These are phyloP conservation scores for Streptanthus diversifolius DNA, from an alignment of 345 rosid genomes.

Conservation along the genomic window DNA sequence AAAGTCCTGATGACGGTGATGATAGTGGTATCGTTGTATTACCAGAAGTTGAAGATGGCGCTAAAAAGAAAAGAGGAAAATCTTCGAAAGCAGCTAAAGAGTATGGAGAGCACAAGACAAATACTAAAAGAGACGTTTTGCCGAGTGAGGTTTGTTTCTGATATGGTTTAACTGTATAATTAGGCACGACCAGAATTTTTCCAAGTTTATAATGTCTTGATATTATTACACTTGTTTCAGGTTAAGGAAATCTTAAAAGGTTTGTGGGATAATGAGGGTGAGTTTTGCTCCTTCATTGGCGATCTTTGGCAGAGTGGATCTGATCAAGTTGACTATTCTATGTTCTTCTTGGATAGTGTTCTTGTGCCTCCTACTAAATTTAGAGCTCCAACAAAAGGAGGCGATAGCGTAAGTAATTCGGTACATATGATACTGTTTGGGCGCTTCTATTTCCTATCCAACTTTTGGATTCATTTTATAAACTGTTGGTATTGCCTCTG, in stretches of 20 bases:
- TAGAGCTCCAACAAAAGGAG: constrained; percentile 81
- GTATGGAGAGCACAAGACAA: constrained; percentile 37
- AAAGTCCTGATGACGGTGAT: constrained; percentile 35
- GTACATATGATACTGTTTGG: background rate
- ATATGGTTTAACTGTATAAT: background rate
- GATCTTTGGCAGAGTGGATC: constrained; percentile 65
- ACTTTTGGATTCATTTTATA: background rate
- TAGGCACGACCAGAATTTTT: background rate
- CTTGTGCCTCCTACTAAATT: constrained; percentile 89
- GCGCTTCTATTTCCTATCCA: background rate
- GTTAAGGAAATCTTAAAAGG: constrained; percentile 52
- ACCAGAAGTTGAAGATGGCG: constrained; percentile 30
- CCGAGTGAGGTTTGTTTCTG: constrained; percentile 64
- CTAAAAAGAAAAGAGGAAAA: constrained; percentile 34
- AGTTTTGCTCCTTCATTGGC: constrained; percentile 69
- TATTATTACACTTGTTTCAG: constrained; percentile 37
- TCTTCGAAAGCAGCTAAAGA: constrained; percentile 29
- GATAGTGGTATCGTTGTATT: constrained; percentile 30
- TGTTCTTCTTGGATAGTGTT: constrained; percentile 78
- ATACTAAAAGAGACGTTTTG: constrained; percentile 48
- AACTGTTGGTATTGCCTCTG: constrained; percentile 3
- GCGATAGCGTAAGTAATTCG: constrained; percentile 71
- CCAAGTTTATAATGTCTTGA: constrained; percentile 12
- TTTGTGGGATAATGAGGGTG: constrained; percentile 83
- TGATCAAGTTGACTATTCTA: constrained; percentile 45